These are phyloP conservation scores for Vigna trinervia DNA, from an alignment of 306 rosid genomes.

Conservation along the genomic window DNA sequence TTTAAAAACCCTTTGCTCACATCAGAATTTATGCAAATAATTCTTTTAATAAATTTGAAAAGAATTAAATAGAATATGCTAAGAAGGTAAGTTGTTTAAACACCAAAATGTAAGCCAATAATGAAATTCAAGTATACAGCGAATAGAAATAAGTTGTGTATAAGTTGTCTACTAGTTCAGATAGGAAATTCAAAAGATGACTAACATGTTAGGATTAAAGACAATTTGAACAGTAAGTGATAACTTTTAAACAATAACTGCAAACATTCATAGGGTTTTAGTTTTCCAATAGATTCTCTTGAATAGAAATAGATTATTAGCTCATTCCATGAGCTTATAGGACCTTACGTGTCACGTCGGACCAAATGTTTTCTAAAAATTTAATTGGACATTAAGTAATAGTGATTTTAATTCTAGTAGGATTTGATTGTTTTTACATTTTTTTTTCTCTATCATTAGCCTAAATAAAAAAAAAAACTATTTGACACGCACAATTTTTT, in stretches of 20 bases:
- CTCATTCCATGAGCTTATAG: not conserved
- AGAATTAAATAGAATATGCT: no score
- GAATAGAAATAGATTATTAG: not conserved
- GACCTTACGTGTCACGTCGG: no score
- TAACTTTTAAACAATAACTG: not conserved
- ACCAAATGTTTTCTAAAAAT: no score
- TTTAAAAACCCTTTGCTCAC: not conserved
- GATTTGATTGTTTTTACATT: not conserved
- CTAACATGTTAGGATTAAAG: slow-evolving; percentile 5
- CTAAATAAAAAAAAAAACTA: not conserved
- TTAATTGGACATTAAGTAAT: not conserved
- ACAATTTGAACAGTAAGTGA: not conserved
- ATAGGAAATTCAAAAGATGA: not conserved
- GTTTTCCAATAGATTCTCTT: no score
- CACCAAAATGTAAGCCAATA: no score
- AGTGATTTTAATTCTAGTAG: not conserved
- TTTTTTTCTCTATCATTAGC: not conserved
- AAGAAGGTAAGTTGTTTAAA: no score
- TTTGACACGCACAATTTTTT: no score
- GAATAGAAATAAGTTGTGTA: no score
- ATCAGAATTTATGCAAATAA: not conserved
- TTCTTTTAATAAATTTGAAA: no score
- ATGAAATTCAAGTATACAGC: no score
- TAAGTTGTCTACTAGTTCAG: not conserved
- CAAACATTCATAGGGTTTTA: no score